Evolutionary conservation across 805 yeast genomes (phyloP), one percentile per base, ranked within the genome.

Genomic region (Saturnispora quitensis): DNA sequence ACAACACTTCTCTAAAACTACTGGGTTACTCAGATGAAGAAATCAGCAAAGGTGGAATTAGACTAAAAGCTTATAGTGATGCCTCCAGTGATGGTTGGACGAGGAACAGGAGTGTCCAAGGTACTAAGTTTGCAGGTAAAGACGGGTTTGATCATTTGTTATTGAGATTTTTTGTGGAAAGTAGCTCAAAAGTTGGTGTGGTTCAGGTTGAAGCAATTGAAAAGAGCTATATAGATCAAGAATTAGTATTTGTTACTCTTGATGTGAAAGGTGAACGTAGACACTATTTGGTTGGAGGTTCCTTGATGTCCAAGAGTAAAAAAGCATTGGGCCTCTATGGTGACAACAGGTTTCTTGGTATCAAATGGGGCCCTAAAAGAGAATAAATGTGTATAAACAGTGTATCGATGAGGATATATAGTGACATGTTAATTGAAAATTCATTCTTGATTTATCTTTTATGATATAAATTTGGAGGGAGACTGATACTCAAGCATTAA

Each of bases 81-180:
- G 64, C 58, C 9, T 68, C 80, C 1, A 73, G 76, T 22, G 91
- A 86, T 62, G 80, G 80, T 60, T 88, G 96, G 91, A 85, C 89
- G 7, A 79, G 96, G 70, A 86, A 86, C 63, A 80, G 96, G 69
- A 96, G 97, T 2, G 79, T 87, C 40, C 80, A 81, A 47, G 80
- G 93, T 13, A 77, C 86, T 51, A 74, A 82, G 54, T 68, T 79
- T 51, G 60, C 62, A 0, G 95, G 85, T 49, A 76, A 79, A 55
- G 83, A 84, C 53, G 95, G 96, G 2, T 79, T 81, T 59, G 93
- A 86, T 58, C 95, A 86, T 59, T 73, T 86, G 60, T 73, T 81
- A 53, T 85, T 90, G 93, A 81, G 84, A 64, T 89, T 89, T 68
- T 89, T 85, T 61, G 91, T 90, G 42, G 90, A 87, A 64, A 82